Evolutionary conservation across 78 protist genomes (phyloP).

Genomic region (Cavenderia fasciculata): DNA sequence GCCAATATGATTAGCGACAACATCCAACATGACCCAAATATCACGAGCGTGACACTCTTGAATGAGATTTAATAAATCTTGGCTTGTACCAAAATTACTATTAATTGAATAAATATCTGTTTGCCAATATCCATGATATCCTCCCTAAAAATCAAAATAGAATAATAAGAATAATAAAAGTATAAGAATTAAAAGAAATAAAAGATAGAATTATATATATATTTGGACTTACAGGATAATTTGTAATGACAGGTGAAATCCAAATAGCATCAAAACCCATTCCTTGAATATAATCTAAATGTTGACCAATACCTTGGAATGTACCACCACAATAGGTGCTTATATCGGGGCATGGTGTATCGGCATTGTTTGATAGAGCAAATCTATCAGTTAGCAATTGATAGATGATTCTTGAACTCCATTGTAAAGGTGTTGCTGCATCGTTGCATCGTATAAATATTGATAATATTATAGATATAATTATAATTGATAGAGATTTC

Average conservation of each 20-base stretch:
- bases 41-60: slow-evolving; percentile 42
- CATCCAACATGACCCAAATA: slow-evolving; percentile 85
- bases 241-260: slow-evolving; percentile 91
- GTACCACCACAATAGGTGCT: slow-evolving; percentile 95
- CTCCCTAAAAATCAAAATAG: slow-evolving; percentile 89
- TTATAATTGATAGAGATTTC: too few species aligned
- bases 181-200: neutral
- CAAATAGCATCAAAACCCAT: slow-evolving; percentile 97
- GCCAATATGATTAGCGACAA: slow-evolving; percentile 82
- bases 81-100: slow-evolving; percentile 77
- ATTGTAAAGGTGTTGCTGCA: slow-evolving; percentile 31
- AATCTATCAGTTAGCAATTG: slow-evolving; percentile 94
- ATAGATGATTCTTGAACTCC: slow-evolving; percentile 64
- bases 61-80: slow-evolving; percentile 83
- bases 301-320: slow-evolving; percentile 72
- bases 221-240: slow-evolving; percentile 75
- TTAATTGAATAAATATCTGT: slow-evolving; percentile 77
- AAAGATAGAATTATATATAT: neutral
- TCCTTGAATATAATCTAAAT: slow-evolving; percentile 91
- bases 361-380: slow-evolving; percentile 38
- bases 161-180: slow-evolving; percentile 2
- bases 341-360: slow-evolving; percentile 57
- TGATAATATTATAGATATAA: too few species aligned
- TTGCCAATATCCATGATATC: slow-evolving; percentile 92
- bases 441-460: too few species aligned